These are phyloP conservation scores for Meripilus lineatus DNA, from an alignment of 1,284 basidiomycete genomes.

Conservation along the genomic window DNA sequence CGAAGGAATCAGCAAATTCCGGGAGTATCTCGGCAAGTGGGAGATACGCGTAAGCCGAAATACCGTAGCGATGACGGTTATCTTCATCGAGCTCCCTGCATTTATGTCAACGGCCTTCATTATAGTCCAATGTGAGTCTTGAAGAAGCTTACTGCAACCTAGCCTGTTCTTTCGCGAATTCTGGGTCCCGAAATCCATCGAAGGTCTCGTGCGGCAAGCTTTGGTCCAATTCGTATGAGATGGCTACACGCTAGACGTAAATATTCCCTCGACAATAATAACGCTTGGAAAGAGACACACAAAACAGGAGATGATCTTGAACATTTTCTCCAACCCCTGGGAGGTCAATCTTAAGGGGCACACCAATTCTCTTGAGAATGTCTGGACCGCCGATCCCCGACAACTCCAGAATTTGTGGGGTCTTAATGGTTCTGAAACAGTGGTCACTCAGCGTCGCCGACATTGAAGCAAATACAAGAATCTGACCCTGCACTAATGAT, in stretches of 20 bases:
- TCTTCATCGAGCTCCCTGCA: slow-evolving; percentile 6
- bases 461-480: too few relatives aligned
- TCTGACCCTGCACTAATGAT: too few relatives aligned
- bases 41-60: slow-evolving; percentile 9
- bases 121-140: neutral
- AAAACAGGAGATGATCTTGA: slow-evolving; percentile 55
- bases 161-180: slow-evolving; percentile 9
- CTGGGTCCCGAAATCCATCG: slow-evolving; percentile 10
- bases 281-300: too few relatives aligned
- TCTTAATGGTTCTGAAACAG: slow-evolving; percentile 19
- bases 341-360: slow-evolving; percentile 39
- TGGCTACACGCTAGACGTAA: too few relatives aligned
- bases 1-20: slow-evolving; percentile 3
- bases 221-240: neutral
- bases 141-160: slow-evolving; percentile 8
- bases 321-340: slow-evolving; percentile 70
- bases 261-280: too few relatives aligned
- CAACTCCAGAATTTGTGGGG: slow-evolving; percentile 33
- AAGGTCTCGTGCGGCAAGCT: slow-evolving; percentile 2
- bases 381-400: slow-evolving; percentile 20
- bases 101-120: neutral
- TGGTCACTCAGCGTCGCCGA: too few relatives aligned
- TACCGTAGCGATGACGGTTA: slow-evolving; percentile 10
- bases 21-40: slow-evolving; percentile 8
- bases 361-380: slow-evolving; percentile 42